Percentiles rank a stretch among this genome's conserved stretches.
Evolutionary conservation across 2,329 filamentous ascomycete genomes (phyloP).

Genomic region (Aspergillus pseudoterreus): DNA sequence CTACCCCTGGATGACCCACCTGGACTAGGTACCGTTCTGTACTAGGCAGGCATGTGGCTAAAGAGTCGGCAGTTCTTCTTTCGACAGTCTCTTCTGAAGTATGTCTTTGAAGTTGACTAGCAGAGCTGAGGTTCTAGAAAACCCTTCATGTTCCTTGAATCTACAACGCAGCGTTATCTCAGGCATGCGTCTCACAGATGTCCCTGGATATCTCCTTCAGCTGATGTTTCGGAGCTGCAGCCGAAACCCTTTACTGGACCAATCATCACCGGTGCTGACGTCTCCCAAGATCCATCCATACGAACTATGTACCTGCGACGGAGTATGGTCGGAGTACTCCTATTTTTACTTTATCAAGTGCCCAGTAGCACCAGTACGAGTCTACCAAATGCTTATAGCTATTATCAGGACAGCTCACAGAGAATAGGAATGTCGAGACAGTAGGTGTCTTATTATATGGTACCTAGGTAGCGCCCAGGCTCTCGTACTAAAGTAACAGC

Average conservation of each 20-base stretch:
- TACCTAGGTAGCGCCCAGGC: background rate
- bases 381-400: too few species aligned
- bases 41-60: background rate
- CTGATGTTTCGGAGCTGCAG: slow-evolving; percentile 2
- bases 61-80: background rate
- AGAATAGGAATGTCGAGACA: too few species aligned
- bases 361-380: too few species aligned
- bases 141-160: too few species aligned
- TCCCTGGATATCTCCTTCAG: too few species aligned
- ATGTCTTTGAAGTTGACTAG: background rate
- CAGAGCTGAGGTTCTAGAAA: too few species aligned
- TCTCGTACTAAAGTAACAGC: background rate
- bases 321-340: background rate
- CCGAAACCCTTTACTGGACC: background rate
- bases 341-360: too few species aligned
- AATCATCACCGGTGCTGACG: background rate
- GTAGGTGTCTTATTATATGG: background rate
- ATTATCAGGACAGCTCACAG: too few species aligned
- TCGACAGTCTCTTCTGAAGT: background rate
- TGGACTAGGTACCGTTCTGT: background rate
- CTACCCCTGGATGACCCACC: slow-evolving; percentile 16
- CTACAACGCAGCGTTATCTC: too few species aligned
- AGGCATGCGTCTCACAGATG: too few species aligned
- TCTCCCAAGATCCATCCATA: background rate
- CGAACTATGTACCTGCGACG: background rate